A percentile compares a stretch with the other conserved stretches of the same genome.
Evolutionary conservation across 2,329 filamentous ascomycete genomes (phyloP).

Genomic region (Diaporthe citrichinensis): DNA sequence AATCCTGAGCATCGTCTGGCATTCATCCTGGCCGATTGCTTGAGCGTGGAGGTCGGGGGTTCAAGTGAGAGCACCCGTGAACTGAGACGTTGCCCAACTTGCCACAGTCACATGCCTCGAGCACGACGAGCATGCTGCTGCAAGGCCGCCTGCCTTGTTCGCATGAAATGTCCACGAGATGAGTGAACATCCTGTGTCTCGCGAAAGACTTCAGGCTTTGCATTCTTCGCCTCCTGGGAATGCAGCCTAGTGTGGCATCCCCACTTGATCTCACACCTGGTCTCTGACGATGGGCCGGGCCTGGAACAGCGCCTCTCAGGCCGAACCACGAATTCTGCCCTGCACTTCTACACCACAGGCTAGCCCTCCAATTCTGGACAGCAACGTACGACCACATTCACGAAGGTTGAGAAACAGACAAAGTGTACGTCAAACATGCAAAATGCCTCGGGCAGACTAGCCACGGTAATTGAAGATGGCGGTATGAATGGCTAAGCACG

Average conservation of each 20-base stretch:
- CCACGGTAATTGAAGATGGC: neutral
- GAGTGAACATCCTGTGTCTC: neutral
- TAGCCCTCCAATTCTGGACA: neutral
- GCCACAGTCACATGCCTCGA: neutral
- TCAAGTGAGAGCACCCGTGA: neutral
- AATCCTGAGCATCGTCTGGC: neutral
- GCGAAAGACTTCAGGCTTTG: neutral
- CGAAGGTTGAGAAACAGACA: neutral
- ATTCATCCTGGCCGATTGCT: neutral
- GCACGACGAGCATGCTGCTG: neutral
- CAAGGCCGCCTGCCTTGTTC: neutral
- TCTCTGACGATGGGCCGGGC: neutral
- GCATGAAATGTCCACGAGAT: neutral
- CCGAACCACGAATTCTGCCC: neutral
- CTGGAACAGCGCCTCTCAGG: neutral
- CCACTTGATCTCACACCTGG: neutral
- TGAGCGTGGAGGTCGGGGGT: neutral
- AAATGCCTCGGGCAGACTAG: neutral
- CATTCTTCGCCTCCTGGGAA: neutral
- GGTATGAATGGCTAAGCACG: neutral
- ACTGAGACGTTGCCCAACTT: neutral
- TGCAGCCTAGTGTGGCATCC: constrained; percentile 1
- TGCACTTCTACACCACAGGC: neutral
- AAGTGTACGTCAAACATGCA: neutral
- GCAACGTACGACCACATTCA: neutral